Conservation (phyloP, 805 yeast species). For the Yarrowia sp. region DNA sequence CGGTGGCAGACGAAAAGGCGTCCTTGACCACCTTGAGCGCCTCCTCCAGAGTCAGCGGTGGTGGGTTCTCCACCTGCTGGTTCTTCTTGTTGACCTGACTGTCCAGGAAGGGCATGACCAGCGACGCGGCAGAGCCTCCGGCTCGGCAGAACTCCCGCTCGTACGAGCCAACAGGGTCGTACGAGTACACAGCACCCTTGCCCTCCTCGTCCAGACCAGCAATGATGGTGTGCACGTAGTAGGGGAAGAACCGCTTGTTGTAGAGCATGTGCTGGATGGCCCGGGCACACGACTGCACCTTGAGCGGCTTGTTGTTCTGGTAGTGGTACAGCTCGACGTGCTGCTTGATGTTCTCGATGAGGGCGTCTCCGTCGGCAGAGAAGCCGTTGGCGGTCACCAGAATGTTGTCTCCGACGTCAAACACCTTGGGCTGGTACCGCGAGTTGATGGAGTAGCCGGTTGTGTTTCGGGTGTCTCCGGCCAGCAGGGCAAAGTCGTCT, state of each 20-base stretch:
- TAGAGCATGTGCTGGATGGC: conserved; percentile 84
- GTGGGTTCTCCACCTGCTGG: conserved; percentile 56
- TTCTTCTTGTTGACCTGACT: conserved; percentile 95
- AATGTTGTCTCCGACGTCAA: conserved; percentile 82
- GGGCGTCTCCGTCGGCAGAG: conserved; percentile 89
- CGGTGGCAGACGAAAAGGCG: conserved; percentile 94
- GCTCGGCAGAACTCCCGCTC: conserved; percentile 97
- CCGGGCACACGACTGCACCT: conserved; percentile 77
- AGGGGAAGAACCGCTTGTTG: conserved; percentile 94
- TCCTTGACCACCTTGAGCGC: conserved; percentile 85
- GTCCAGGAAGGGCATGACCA: conserved; percentile 96
- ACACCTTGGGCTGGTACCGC: conserved; percentile 85
- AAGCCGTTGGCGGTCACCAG: conserved; percentile 92
- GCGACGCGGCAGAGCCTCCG: conserved; percentile 94
- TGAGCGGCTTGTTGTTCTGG: conserved; percentile 70
- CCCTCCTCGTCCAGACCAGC: conserved; percentile 93
- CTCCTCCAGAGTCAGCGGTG: conserved; percentile 76
- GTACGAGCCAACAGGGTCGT: conserved; percentile 96
- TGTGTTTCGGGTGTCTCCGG: conserved; percentile 98
- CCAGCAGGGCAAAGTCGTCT: conserved; percentile 91
- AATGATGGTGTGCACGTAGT: conserved; percentile 89
- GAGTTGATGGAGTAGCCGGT: conserved; percentile 92
- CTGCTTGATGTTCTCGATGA: conserved; percentile 62
- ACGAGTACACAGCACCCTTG: conserved; percentile 90
- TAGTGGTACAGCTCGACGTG: conserved; percentile 81